Evolutionary conservation across 768 basidiomycete species (phyloP), one percentile per base, ranked within the genome.

Genomic region (Leccinum imitatum): DNA sequence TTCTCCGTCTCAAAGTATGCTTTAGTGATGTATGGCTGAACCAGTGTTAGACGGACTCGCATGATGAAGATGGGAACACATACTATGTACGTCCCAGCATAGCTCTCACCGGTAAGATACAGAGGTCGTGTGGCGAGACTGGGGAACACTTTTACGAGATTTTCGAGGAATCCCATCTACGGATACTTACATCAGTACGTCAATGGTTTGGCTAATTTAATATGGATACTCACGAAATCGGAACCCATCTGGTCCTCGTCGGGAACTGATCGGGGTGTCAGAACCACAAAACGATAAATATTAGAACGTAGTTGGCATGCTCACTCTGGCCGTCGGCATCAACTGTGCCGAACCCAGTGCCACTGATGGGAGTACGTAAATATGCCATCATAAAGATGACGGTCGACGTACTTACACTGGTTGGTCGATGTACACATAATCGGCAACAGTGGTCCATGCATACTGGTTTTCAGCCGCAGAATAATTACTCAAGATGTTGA

Each of bases 11-110:
- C 77, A 65, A 91, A 87, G 68, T 88, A 86, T 7, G 86, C 73
- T 71, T 89, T 88, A 60, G 86, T 77, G 65, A 91, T 91, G 67
- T 90, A 90, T 4, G 89, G 87, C 87, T 90, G 9, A 85, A 75
- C 6, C 4, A 2, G 17, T 17, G 5, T 57, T 14, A 25, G 2
- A 48, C 4, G 13, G 11, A 53, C 6, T 35, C 15, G 14, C 17
- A 15, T 14, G n/a, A 3, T 7, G 4, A 19, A 33, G 84, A 87
- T 21, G 48, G 27, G 23, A 23, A 50, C 6, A 70, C 83, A 59
- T 63, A 84, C 84, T 52, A 90, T 89, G 63, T 84, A 89, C 53
- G 77, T 80, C 25, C 89, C 89, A 21, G 89, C 83, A 71, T 90
- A 90, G 67, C 86, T 87, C 72, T 90, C 89, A 3, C 89, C 89